These are phyloP conservation scores for Canavalia ensiformis DNA, from an alignment of 306 rosid species.

Conservation along the genomic window DNA sequence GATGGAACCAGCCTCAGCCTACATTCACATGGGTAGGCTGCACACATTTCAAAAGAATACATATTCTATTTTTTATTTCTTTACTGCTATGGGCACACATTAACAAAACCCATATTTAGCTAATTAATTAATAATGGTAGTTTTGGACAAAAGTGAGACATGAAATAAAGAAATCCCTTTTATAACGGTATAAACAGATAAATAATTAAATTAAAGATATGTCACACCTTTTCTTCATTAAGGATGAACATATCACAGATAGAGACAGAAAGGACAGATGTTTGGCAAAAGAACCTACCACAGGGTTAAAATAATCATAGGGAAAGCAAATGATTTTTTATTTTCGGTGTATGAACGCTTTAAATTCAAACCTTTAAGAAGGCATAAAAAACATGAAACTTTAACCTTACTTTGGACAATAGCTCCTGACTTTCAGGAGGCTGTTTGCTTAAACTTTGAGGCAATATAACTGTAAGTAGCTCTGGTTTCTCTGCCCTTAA, in stretches of 20 bases:
- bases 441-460: constrained; percentile 95
- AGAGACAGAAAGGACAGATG: constrained; percentile 26
- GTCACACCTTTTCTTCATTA: background rate
- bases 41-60: too few relatives aligned
- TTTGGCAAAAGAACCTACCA: constrained; percentile 15
- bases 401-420: constrained; percentile 82
- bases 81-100: background rate
- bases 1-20: too few relatives aligned
- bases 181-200: background rate
- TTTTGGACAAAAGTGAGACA: background rate
- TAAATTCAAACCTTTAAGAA: constrained; percentile 42
- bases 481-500: constrained; percentile 99
- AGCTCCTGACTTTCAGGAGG: constrained; percentile 99
- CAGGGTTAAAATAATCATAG: constrained; percentile 6
- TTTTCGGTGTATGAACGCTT: constrained; percentile 9
- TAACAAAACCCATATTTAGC: background rate
- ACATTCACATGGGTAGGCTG: too few relatives aligned
- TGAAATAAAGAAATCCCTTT: constrained; percentile 18
- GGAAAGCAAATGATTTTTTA: background rate
- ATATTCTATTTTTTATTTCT: background rate
- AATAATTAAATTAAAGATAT: background rate
- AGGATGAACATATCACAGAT: background rate
- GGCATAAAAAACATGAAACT: constrained; percentile 14
- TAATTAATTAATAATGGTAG: background rate
- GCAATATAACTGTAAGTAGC: constrained; percentile 95